phyloP scores from a whole-genome alignment of 352 stramenopile genomes.

The Paralagenidium karlingii region DNA sequence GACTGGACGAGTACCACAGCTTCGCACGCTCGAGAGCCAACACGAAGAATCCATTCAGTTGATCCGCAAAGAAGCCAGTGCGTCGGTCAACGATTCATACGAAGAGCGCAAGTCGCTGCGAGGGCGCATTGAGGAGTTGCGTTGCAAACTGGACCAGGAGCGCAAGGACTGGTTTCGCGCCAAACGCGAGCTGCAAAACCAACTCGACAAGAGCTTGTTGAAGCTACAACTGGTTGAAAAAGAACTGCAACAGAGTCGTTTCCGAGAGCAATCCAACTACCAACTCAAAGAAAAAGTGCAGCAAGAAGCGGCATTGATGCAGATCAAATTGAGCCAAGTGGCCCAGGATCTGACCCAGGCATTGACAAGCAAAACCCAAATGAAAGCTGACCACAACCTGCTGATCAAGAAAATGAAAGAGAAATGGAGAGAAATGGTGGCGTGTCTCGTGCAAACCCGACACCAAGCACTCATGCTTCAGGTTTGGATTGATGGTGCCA shows the following conservation, averaged over 20 bases:
- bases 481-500: too few relatives aligned
- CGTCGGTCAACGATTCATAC: conserved; percentile 37
- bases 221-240: conserved; percentile 47
- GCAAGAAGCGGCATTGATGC: conserved; percentile 26
- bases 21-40: conserved; percentile 47
- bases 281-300: conserved; percentile 60
- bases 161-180: conserved; percentile 51
- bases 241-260: conserved; percentile 43
- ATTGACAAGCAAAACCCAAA: conserved; percentile 22
- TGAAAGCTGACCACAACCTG: conserved; percentile 29
- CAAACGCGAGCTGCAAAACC: conserved; percentile 31
- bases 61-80: conserved; percentile 32
- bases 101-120: conserved; percentile 65
- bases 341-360: conserved; percentile 34
- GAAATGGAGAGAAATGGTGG: conserved; percentile 48
- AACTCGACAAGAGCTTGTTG: conserved; percentile 35
- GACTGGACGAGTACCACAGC: conserved; percentile 4
- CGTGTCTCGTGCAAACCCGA: conserved; percentile 22
- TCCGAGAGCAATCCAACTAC: conserved; percentile 44
- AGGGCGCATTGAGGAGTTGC: conserved; percentile 43
- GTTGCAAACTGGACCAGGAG: conserved; percentile 47
- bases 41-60: conserved; percentile 44
- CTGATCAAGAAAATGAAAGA: conserved; percentile 41
- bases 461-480: conserved; percentile 49
- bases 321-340: conserved; percentile 44